Evolutionary conservation across 75 land plant genomes (phyloP), one percentile per base, ranked within the genome.

Genomic region (Sequoia sempervirens): DNA sequence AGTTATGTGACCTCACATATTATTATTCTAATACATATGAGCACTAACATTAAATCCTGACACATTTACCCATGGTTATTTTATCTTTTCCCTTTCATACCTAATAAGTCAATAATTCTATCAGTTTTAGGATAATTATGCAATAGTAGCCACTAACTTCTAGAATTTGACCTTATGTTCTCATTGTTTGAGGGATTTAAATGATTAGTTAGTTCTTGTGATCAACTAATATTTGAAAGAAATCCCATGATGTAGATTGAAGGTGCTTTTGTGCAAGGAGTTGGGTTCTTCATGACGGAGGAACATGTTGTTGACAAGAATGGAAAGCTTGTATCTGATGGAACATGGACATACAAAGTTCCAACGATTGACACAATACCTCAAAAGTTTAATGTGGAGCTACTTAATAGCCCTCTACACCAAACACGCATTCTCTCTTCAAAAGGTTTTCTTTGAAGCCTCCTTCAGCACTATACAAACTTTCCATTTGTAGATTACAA

Each of bases 201-300:
- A 30, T 30, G 73, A 30, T 69, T 36, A 69, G 73, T 69, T 28
- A 69, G 14, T 30, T 30, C 3, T 12, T 30, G 2, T 9, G 13
- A 69, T 69, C 14, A 61, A 61, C 66, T 69, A 10, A 69, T 20
- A 69, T 69, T 69, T 69, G 73, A 69, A 69, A 32, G 73, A 69
- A 32, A 78, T 9, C 30, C 50, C 14, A 18, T 75, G 38, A 12
- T 86, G 54, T 91, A 97, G 99, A 92, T 96, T 53, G 98, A 97
- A 84, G 99, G 99, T 78, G 93, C 98, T 76, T 97, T 97, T 91
- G 94, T 95, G n/a, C 96, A 96, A 90, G 99, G 98, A 43, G 78
- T 94, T 34, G 99, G 99, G 8, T 96, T 89, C 69, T 95, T 93
- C 85, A 82, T 94, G 92, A 82, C 80, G 2, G 99, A 97, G 82